These are phyloP conservation scores for Mortierella sp. DNA, from an alignment of 371 early-diverging fungal species.

Conservation along the genomic window DNA sequence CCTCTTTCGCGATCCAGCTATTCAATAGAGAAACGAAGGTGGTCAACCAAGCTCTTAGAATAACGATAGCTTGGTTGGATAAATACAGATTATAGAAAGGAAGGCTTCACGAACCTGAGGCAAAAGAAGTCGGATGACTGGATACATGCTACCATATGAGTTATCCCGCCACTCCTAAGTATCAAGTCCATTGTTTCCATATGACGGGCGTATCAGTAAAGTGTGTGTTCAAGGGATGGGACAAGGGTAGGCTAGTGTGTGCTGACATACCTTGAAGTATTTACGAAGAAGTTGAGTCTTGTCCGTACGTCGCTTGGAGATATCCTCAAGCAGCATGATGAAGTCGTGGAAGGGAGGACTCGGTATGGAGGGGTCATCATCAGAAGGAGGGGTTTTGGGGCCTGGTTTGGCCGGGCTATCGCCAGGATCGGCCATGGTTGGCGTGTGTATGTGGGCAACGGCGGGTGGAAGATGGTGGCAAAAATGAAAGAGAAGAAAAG, in stretches of 20 bases:
- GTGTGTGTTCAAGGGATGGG: too few relatives aligned
- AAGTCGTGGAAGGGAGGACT: conserved; percentile 48
- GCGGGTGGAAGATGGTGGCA: too few relatives aligned
- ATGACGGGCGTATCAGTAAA: background rate
- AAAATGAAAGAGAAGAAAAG: too few relatives aligned
- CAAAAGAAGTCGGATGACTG: conserved; percentile 73
- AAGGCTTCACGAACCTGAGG: conserved; percentile 63
- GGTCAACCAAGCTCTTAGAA: too few relatives aligned
- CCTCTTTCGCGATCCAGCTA: conserved; percentile 73
- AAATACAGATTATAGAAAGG: too few relatives aligned
- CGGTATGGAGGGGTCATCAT: conserved; percentile 30
- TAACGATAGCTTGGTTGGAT: too few relatives aligned
- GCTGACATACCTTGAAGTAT: conserved; percentile 27
- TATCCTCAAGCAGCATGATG: conserved; percentile 48
- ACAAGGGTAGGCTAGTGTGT: too few relatives aligned
- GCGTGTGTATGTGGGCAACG: too few relatives aligned
- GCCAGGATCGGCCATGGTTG: conserved; percentile 3
- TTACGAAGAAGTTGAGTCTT: conserved; percentile 21
- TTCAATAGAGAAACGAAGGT: background rate
- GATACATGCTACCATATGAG: conserved; percentile 62
- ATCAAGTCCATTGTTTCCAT: background rate
- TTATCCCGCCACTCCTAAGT: conserved; percentile 58
- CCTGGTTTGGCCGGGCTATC: background rate
- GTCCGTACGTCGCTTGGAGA: conserved; percentile 23
- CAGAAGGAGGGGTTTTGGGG: background rate